A percentile compares a stretch with the other conserved stretches of the same genome.
phyloP scores from a whole-genome alignment of 2,329 filamentous ascomycete genomes.

The Ophiostoma montium region DNA sequence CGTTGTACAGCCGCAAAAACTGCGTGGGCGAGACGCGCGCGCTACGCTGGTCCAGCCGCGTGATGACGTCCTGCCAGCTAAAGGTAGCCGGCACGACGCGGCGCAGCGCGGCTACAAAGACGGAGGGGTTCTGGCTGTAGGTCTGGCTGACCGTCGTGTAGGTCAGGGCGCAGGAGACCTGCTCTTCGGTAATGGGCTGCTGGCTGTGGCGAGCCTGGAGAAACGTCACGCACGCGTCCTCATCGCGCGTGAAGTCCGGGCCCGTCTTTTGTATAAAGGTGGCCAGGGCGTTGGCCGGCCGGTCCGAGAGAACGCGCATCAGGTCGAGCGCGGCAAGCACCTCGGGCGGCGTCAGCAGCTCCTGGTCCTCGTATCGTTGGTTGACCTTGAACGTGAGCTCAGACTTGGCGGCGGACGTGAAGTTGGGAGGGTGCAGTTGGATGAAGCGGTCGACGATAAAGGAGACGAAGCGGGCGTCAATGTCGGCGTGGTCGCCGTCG shows the following conservation, averaged over 20 bases:
- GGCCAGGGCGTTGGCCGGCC: conserved; percentile 41
- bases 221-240: conserved; percentile 48
- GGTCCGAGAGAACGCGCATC: conserved; percentile 48
- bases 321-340: conserved; percentile 59
- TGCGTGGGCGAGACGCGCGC: conserved; percentile 65
- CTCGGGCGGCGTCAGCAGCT: conserved; percentile 48
- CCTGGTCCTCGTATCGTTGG: conserved; percentile 52
- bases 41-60: conserved; percentile 66
- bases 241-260: conserved; percentile 57
- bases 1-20: conserved; percentile 69
- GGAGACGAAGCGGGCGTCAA: conserved; percentile 58
- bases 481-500: conserved; percentile 49
- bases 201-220: conserved; percentile 35
- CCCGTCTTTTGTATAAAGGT: conserved; percentile 63
- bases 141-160: conserved; percentile 47
- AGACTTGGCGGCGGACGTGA: conserved; percentile 59
- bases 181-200: conserved; percentile 57
- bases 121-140: conserved; percentile 34
- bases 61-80: conserved; percentile 57
- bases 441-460: conserved; percentile 75
- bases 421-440: conserved; percentile 73
- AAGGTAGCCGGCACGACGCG: conserved; percentile 49
- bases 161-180: conserved; percentile 68
- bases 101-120: conserved; percentile 48
- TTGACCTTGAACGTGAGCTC: conserved; percentile 54